Evolutionary conservation across 208 protist species (phyloP).

Genomic region (Leishmania tarentolae): DNA sequence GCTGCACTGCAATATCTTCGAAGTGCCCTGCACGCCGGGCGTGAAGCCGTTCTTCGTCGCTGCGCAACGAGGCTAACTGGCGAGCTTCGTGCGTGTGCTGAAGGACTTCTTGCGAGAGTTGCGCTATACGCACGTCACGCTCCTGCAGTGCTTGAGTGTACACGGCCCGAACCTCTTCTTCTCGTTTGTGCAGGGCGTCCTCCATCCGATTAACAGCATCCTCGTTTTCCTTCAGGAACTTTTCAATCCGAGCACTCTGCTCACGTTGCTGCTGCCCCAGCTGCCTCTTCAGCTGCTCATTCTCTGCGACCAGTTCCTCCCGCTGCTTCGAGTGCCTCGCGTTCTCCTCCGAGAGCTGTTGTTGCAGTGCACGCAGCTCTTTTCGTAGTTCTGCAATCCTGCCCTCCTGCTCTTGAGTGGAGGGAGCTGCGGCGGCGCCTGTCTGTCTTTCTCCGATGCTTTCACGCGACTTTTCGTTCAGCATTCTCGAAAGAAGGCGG

Average conservation of each 20-base stretch:
- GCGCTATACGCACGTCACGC: slow-evolving; percentile 61
- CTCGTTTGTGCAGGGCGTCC: slow-evolving; percentile 30
- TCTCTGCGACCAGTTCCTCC: slow-evolving; percentile 6
- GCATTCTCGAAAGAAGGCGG: not conserved
- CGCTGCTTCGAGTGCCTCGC: not conserved
- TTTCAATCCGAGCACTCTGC: slow-evolving; percentile 24
- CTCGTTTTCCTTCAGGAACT: slow-evolving; percentile 29
- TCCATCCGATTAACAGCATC: slow-evolving; percentile 33
- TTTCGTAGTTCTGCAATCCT: not conserved
- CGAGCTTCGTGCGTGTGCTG: slow-evolving; percentile 28
- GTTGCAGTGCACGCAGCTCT: slow-evolving; percentile 20
- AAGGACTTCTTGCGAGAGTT: slow-evolving; percentile 48
- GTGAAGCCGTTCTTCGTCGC: slow-evolving; percentile 17
- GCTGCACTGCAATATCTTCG: slow-evolving; percentile 19
- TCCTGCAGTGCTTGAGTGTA: slow-evolving; percentile 50
- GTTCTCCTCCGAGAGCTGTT: not conserved
- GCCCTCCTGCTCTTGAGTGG: not conserved
- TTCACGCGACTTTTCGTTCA: not conserved
- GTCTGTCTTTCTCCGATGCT: not conserved
- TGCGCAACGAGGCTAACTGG: slow-evolving; percentile 3
- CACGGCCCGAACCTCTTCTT: slow-evolving; percentile 41
- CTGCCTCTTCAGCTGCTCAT: slow-evolving; percentile 20
- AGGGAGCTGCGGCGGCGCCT: not conserved
- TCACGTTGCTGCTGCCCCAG: slow-evolving; percentile 29
- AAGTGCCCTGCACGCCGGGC: slow-evolving; percentile 13